These are phyloP conservation scores for Akebia trifoliata DNA, from an alignment of 164 flowering plant species.

Conservation along the genomic window DNA sequence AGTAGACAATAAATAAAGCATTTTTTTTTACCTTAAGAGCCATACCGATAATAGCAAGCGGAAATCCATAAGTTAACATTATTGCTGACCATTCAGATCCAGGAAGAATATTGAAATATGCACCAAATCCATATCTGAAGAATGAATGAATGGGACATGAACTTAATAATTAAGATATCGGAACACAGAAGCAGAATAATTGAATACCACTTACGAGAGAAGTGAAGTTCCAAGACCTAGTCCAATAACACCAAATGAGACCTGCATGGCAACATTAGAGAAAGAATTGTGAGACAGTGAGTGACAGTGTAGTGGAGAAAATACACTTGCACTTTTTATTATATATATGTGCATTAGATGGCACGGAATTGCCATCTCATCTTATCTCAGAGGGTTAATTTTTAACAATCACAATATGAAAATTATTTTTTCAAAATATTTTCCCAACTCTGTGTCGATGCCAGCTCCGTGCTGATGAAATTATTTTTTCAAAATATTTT, in stretches of 20 bases:
- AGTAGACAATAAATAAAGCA: too few species aligned
- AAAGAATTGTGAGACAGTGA: background rate
- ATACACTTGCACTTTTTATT: background rate
- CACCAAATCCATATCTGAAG: constrained; percentile 93
- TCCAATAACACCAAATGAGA: constrained; percentile 94
- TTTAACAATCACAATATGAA: background rate
- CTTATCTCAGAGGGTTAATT: background rate
- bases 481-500: too few species aligned
- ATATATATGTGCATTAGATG: background rate
- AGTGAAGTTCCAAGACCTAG: constrained; percentile 70
- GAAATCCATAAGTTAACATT: constrained; percentile 97
- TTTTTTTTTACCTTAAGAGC: constrained; percentile 75
- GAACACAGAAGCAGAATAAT: background rate
- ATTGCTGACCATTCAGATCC: constrained; percentile 98
- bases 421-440: too few species aligned
- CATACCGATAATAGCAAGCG: constrained; percentile 97
- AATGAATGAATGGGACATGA: background rate
- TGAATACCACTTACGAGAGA: constrained; percentile 55
- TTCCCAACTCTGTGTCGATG: too few species aligned
- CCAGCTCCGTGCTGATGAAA: too few species aligned
- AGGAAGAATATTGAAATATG: constrained; percentile 88
- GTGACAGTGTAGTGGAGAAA: background rate
- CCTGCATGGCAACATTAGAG: constrained; percentile 36
- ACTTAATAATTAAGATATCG: background rate
- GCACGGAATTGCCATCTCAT: background rate